Evolutionary conservation across 78 protist genomes (phyloP).

Genomic region (Dictyostelium purpureum): DNA sequence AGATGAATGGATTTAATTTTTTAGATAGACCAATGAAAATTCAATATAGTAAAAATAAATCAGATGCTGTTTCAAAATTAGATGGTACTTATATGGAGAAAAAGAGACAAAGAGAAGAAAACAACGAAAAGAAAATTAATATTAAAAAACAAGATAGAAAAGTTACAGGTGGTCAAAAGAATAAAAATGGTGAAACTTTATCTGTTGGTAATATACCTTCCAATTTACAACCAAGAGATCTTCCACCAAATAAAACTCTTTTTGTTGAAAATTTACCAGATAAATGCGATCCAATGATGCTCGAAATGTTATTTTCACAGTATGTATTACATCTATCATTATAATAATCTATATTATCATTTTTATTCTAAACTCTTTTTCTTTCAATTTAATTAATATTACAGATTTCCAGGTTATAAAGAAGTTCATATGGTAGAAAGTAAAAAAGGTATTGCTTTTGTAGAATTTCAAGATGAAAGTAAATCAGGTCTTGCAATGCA

Average conservation of each 20-base stretch:
- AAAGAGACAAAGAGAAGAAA: conserved; percentile 41
- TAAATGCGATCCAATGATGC: conserved; percentile 79
- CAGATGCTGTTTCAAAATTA: conserved; percentile 88
- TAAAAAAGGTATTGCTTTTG: conserved; percentile 92
- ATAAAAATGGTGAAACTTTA: not conserved
- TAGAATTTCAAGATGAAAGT: conserved; percentile 87
- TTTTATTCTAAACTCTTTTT: not conserved
- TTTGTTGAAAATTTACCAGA: conserved; percentile 91
- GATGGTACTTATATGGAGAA: conserved; percentile 88
- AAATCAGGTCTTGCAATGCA: conserved; percentile 84
- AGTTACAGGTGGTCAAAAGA: not conserved
- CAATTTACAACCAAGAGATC: conserved; percentile 61
- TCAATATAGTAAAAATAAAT: conserved; percentile 84
- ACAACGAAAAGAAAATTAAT: conserved; percentile 32
- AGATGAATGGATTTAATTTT: conserved; percentile 91
- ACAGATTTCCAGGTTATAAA: conserved; percentile 86
- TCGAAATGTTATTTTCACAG: conserved; percentile 88
- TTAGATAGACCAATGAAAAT: conserved; percentile 91
- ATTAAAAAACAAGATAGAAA: conserved; percentile 15
- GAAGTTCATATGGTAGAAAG: conserved; percentile 90
- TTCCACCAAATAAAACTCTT: conserved; percentile 85
- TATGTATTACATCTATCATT: conserved; percentile 62
- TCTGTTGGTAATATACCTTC: not conserved
- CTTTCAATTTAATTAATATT: not conserved
- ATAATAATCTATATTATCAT: not conserved